Conservation (phyloP, 1,284 basidiomycete genomes). For the Termitomyces sp. region DNA sequence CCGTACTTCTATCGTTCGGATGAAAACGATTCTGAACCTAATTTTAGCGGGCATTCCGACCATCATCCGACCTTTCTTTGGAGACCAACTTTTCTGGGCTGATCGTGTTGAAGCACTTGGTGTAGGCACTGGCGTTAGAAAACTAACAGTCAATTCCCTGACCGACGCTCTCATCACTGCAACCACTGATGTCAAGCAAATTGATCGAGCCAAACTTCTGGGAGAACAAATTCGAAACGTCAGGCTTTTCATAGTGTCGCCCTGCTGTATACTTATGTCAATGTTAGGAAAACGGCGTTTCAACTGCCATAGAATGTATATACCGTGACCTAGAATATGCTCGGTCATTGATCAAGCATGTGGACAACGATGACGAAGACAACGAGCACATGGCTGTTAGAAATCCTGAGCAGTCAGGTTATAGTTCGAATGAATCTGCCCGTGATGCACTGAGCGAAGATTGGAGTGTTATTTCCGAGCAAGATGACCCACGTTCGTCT, state of each 20-base stretch:
- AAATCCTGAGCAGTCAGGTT: conserved; percentile 40
- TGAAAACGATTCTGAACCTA: conserved; percentile 7
- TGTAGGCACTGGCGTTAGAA: conserved; percentile 81
- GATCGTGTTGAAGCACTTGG: conserved; percentile 92
- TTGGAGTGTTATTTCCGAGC: conserved; percentile 79
- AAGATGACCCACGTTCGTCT: conserved; percentile 54
- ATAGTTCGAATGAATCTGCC: conserved; percentile 54
- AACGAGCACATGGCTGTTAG: conserved; percentile 45
- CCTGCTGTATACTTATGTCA: conserved; percentile 12
- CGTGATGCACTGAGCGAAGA: conserved; percentile 62
- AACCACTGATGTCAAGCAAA: conserved; percentile 84
- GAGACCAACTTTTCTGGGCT: conserved; percentile 97
- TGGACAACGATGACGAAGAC: conserved; percentile 31
- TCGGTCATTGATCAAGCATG: conserved; percentile 70
- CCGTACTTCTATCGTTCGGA: conserved; percentile 20
- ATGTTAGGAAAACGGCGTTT: conserved; percentile 80
- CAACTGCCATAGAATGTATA: conserved; percentile 84
- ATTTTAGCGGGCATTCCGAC: conserved; percentile 86
- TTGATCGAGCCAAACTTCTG: conserved; percentile 75
- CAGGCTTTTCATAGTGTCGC: conserved; percentile 21
- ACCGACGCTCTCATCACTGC: conserved; percentile 75
- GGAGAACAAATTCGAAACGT: conserved; percentile 84
- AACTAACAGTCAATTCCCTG: conserved; percentile 75
- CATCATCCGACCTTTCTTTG: conserved; percentile 96
- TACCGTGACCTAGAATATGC: conserved; percentile 92